phyloP scores from a whole-genome alignment of 1,139 yeast species.

The Magnusiomyces tetraspermus region DNA sequence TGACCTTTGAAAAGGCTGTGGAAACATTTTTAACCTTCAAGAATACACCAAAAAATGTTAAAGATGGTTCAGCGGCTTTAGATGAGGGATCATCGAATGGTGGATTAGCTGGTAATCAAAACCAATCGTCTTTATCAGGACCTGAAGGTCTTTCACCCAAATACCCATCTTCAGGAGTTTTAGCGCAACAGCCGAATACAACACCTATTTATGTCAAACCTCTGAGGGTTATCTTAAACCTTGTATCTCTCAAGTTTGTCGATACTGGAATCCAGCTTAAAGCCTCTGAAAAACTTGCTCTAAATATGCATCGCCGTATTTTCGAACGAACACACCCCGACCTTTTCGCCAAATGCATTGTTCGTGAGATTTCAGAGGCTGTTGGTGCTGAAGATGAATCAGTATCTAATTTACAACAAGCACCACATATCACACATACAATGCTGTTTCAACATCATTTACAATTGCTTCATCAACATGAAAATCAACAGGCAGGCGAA shows the following conservation, averaged over 20 bases:
- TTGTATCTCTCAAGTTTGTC: not conserved
- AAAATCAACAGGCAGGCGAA: not conserved
- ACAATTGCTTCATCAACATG: not conserved
- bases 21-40: slow-evolving; percentile 22
- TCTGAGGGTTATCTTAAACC: not conserved
- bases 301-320: slow-evolving; percentile 21
- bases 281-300: slow-evolving; percentile 21
- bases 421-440: not conserved
- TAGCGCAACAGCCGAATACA: not conserved
- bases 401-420: not conserved
- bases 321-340: slow-evolving; percentile 20
- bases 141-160: not conserved
- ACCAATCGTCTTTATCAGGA: not conserved
- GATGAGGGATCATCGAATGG: not conserved
- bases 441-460: not conserved
- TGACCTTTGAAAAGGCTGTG: slow-evolving; percentile 30
- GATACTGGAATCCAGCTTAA: slow-evolving; percentile 12
- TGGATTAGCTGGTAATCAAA: not conserved
- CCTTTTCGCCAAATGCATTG: slow-evolving; percentile 20
- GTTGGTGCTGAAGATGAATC: slow-evolving; percentile 1
- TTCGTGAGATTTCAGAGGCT: slow-evolving; percentile 19
- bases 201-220: not conserved
- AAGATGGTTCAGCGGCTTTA: not conserved
- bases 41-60: not conserved
- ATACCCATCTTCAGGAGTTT: not conserved